Evolutionary conservation across 2,329 filamentous ascomycete genomes (phyloP), one percentile per base, ranked within the genome.

Genomic region (Sporothrix mexicana): DNA sequence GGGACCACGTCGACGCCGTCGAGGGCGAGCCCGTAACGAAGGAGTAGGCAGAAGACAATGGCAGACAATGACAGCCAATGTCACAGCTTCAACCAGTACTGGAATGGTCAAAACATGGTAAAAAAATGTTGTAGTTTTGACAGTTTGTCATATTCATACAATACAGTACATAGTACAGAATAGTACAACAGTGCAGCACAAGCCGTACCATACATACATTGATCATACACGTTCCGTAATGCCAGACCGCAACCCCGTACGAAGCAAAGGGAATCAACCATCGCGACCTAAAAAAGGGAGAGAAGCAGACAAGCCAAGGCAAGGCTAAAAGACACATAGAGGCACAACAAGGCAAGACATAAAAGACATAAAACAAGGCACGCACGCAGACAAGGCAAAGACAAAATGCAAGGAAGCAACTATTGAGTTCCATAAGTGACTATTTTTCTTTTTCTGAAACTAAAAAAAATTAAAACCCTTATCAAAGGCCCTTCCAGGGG

Each of bases 1-100:
- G 78, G 47, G 85, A 88, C 4, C 82, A 84, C 0, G 81, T 89
- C 2, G 82, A 90, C 78, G 80, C 82, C 68, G 82, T 85, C 0
- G 86, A 89, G 77, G 88, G 87, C 0, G 88, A 90, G 77, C 70
- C 76, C 1, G 71, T 79, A 25, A 73, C 74, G 13, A 53, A 74
- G 70, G 67, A 76, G 62, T 72, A 47, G 23, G 15, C 6, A n/a
- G 9, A 36, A n/a, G 9, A 36, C 15, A 67, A 5, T 30, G 2
- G n/a, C n/a, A n/a, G 9, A 36, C 15, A 67, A 5, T 30, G 2
- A 6, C 30, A n/a, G 30, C 2, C 25, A 15, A 15, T 10, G 47
- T 30, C 55, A 36, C 55, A 13, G 23, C 17, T 30, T 30, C 13
- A 17, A 49, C 5, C 30, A 49, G 9, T 13, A 41, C 8, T 43